Percentiles rank a stretch among this genome's conserved stretches.
These are phyloP conservation scores for Thelonectria discophora DNA, from an alignment of 2,329 filamentous ascomycete species.

Conservation along the genomic window DNA sequence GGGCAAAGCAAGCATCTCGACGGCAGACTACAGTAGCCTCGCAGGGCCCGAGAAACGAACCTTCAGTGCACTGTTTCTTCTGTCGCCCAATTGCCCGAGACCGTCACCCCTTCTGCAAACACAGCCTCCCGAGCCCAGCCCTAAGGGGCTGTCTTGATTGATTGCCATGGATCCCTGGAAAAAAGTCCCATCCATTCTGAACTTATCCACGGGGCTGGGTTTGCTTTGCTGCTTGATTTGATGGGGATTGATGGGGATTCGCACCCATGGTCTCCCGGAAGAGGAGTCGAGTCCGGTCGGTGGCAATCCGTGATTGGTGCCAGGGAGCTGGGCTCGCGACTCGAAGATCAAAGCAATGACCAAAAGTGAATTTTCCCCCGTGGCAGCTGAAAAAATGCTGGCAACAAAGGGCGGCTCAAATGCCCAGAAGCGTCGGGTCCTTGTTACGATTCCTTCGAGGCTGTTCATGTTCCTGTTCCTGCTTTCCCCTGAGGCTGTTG, in stretches of 20 bases:
- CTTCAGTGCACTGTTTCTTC: neutral
- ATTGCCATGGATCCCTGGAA: too few relatives aligned
- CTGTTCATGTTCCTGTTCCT: too few relatives aligned
- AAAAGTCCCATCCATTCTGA: neutral
- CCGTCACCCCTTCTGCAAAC: neutral
- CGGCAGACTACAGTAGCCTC: conserved; percentile 18
- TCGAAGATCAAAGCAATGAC: conserved; percentile 5
- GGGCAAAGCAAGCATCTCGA: neutral
- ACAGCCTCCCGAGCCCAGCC: conserved; percentile 34
- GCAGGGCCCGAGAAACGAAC: conserved; percentile 6
- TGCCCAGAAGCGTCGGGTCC: neutral
- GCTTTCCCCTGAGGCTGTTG: too few relatives aligned
- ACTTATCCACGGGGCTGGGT: conserved; percentile 15
- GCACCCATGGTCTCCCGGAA: neutral
- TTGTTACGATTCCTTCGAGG: neutral
- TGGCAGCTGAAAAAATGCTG: neutral
- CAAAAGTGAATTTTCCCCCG: neutral
- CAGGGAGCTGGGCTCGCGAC: conserved; percentile 6
- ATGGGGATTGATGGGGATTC: neutral
- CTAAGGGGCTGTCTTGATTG: conserved; percentile 27
- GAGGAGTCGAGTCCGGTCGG: conserved; percentile 12
- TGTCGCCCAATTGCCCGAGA: too few relatives aligned
- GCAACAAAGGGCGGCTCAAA: neutral
- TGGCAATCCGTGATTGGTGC: conserved; percentile 19
- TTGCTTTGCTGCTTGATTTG: too few relatives aligned